Base-by-base conservation (phyloP, 768 basidiomycete species). In the Serendipita sp. region DNA sequence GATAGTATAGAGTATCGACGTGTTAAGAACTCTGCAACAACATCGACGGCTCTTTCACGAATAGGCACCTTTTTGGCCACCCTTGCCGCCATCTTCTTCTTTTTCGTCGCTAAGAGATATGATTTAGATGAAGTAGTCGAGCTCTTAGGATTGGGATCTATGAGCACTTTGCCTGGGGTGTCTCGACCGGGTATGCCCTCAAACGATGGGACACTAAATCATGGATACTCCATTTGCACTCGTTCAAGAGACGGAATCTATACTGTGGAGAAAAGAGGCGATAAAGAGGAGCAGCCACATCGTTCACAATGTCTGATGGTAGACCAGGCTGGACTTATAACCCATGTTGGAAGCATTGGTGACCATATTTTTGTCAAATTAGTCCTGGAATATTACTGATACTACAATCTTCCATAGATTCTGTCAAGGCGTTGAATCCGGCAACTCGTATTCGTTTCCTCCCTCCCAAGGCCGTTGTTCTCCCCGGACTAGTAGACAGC, bases 401-500 rank as follows among this genome's bases (percentile, higher is more conserved):
- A 24, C 24, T 24, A 24, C 24, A 24, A 24, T 24, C 24, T 1
- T 24, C 24, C 56, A 54, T 70, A 44, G 30, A 35, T 45, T 69
- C 68, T 68, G 70, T 67, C 32, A 51, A 68, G 70, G 53, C 67
- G 79, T 47, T 69, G 73, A 63, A 73, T 83, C 64, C 81, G 78
- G 60, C 81, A 4, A 8, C 35, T 30, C 56, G 56, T 4, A 10
- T 35, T n/a, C 24, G 30, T 8, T 78, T 73, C 77, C 46, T 85
- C 66, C 73, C 77, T 56, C 70, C 77, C 45, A 83, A 80, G 15
- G 78, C 78, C 28, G 79, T 84, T 58, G 73, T 90, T 11, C 81
- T 89, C 3, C 89, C 89, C 0, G 89, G 89, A 18, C 76, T 92
- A 16, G 75, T 86, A 72, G 88, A 92, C 72, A 83, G 89, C 0